These are phyloP conservation scores for Phylloporus arenicola DNA, from an alignment of 768 basidiomycete genomes.

Conservation along the genomic window DNA sequence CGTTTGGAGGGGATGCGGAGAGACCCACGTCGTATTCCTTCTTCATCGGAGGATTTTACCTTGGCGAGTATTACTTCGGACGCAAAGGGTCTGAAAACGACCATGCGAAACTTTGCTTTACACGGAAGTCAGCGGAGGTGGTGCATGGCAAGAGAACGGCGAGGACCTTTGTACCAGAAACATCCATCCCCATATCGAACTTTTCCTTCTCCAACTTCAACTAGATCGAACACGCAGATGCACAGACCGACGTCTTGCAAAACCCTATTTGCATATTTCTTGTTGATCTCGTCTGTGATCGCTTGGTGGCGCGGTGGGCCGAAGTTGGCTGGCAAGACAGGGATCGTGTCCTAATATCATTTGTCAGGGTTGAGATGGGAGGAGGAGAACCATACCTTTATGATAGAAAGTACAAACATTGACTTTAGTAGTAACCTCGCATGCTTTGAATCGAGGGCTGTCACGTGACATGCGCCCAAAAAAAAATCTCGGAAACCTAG, in stretches of 20 bases:
- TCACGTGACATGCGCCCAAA: slow-evolving; percentile 17
- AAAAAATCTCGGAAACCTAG: too few species aligned
- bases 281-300: slow-evolving; percentile 81
- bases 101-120: slow-evolving; percentile 80
- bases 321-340: slow-evolving; percentile 86
- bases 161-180: slow-evolving; percentile 86
- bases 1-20: neutral
- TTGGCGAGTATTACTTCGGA: slow-evolving; percentile 88
- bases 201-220: slow-evolving; percentile 84
- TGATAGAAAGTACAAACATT: slow-evolving; percentile 46
- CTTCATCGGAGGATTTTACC: slow-evolving; percentile 81
- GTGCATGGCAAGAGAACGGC: neutral
- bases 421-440: too few species aligned
- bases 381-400: slow-evolving; percentile 29
- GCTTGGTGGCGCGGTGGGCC: slow-evolving; percentile 72
- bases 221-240: slow-evolving; percentile 83
- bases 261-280: slow-evolving; percentile 91
- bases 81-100: slow-evolving; percentile 86
- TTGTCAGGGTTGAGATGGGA: neutral
- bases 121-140: slow-evolving; percentile 1
- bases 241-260: slow-evolving; percentile 90
- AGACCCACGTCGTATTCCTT: slow-evolving; percentile 75
- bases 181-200: slow-evolving; percentile 93
- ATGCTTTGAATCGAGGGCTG: too few species aligned
- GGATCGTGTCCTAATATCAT: slow-evolving; percentile 71